These are phyloP conservation scores for Metschnikowia continentalis DNA, from an alignment of 805 yeast species.

Conservation along the genomic window DNA sequence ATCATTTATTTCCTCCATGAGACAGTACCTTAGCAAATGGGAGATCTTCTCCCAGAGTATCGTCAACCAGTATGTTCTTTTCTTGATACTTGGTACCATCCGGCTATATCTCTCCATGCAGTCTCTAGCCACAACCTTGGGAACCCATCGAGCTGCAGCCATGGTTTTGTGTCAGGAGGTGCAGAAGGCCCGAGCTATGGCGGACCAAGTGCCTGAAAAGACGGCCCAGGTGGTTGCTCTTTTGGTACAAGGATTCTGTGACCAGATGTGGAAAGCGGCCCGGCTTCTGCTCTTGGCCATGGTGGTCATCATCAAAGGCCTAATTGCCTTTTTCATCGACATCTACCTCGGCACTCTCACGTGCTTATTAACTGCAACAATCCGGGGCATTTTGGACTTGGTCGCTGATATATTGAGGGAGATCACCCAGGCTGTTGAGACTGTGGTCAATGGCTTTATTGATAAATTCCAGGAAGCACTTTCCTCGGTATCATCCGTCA, in stretches of 20 bases:
- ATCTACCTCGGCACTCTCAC: slow-evolving; percentile 81
- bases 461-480: slow-evolving; percentile 64
- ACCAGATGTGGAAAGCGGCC: slow-evolving; percentile 1
- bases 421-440: slow-evolving; percentile 54
- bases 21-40: slow-evolving; percentile 40
- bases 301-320: slow-evolving; percentile 31
- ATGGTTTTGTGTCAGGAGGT: slow-evolving; percentile 41
- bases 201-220: slow-evolving; percentile 51
- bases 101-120: slow-evolving; percentile 1
- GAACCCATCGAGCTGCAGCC: background rate
- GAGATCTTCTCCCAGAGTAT: slow-evolving; percentile 63
- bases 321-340: slow-evolving; percentile 32
- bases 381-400: slow-evolving; percentile 66
- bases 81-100: slow-evolving; percentile 50
- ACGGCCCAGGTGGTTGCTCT: background rate
- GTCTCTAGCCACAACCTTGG: background rate
- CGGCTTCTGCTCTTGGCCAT: slow-evolving; percentile 46
- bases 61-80: slow-evolving; percentile 61
- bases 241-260: background rate
- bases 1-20: background rate
- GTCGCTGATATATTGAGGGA: slow-evolving; percentile 55
- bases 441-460: slow-evolving; percentile 57
- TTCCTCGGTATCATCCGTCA: slow-evolving; percentile 50
- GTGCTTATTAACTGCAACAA: slow-evolving; percentile 71
- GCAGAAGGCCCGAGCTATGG: slow-evolving; percentile 29